Percentiles rank a stretch among this genome's conserved stretches.
Evolutionary conservation across 345 rosid genomes (phyloP).

Genomic region (Kernera saxatilis): DNA sequence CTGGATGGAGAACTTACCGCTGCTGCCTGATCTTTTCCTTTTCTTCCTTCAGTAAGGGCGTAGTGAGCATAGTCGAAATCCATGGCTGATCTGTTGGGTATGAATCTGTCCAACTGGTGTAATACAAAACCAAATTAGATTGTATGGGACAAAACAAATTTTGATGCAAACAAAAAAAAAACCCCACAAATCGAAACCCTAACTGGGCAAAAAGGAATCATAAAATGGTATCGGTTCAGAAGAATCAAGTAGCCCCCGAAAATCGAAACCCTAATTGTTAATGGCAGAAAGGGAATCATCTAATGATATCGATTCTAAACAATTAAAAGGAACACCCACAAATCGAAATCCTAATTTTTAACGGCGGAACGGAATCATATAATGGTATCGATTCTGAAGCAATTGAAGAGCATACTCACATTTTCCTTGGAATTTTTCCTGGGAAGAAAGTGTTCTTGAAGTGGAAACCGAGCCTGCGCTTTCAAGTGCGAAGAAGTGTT

Average conservation of each 20-base stretch:
- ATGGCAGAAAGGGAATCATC: too few species aligned
- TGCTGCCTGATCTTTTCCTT: slow-evolving; percentile 37
- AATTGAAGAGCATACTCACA: background rate
- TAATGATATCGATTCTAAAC: background rate
- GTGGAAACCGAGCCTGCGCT: slow-evolving; percentile 37
- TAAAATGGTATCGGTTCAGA: background rate
- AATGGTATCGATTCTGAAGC: background rate
- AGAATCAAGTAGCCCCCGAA: background rate
- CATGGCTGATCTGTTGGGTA: slow-evolving; percentile 74
- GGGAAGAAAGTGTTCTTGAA: slow-evolving; percentile 42
- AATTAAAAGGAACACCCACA: background rate
- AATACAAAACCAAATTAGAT: background rate
- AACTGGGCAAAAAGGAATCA: background rate
- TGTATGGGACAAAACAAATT: too few species aligned
- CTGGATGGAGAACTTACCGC: slow-evolving; percentile 46
- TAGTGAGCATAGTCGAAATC: slow-evolving; percentile 61
- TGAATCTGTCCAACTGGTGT: slow-evolving; percentile 61
- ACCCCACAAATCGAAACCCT: background rate
- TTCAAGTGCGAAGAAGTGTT: slow-evolving; percentile 25
- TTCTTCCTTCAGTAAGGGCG: slow-evolving; percentile 50
- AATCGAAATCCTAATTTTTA: slow-evolving; percentile 4
- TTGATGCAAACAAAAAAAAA: too few species aligned
- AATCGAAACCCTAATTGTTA: slow-evolving; percentile 9
- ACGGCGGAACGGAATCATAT: background rate
- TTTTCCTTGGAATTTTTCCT: slow-evolving; percentile 42